Conservation (phyloP, 441 rosid genomes). For the Jatropha multifida region DNA sequence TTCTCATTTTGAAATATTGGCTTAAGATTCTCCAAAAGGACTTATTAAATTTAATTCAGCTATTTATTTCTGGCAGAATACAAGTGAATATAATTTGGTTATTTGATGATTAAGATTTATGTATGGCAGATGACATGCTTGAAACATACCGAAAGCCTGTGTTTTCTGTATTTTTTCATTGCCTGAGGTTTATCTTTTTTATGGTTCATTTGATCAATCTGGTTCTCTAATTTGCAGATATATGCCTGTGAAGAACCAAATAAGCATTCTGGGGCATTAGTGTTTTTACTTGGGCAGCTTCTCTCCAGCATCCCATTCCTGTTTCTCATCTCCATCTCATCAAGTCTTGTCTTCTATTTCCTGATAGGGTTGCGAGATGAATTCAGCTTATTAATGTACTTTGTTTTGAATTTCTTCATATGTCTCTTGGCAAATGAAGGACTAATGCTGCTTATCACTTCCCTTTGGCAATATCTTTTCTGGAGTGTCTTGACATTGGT, state of each 20-base stretch:
- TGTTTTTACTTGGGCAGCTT: constrained; percentile 86
- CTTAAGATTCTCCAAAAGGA: not conserved
- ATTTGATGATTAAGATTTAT: not conserved
- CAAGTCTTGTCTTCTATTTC: constrained; percentile 97
- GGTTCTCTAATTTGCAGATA: constrained; percentile 45
- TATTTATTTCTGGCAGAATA: not conserved
- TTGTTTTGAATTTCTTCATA: constrained; percentile 91
- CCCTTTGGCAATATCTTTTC: constrained; percentile 76
- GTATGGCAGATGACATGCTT: not conserved
- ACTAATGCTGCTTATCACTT: constrained; percentile 61
- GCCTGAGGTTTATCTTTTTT: not conserved
- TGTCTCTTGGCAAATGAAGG: constrained; percentile 95
- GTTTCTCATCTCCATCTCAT: constrained; percentile 92
- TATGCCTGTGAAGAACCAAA: constrained; percentile 84
- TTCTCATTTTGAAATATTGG: not conserved
- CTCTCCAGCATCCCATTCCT: constrained; percentile 96
- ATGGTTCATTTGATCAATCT: constrained; percentile 9
- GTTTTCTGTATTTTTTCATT: constrained; percentile 1
- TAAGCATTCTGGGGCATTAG: constrained; percentile 88
- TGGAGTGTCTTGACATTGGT: constrained; percentile 73
- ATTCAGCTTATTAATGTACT: constrained; percentile 97
- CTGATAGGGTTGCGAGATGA: constrained; percentile 79
- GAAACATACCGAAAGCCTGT: not conserved
- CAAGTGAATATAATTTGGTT: not conserved
- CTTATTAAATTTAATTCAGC: not conserved